phyloP scores from a whole-genome alignment of 345 rosid species.

The Syzygium aromaticum region DNA sequence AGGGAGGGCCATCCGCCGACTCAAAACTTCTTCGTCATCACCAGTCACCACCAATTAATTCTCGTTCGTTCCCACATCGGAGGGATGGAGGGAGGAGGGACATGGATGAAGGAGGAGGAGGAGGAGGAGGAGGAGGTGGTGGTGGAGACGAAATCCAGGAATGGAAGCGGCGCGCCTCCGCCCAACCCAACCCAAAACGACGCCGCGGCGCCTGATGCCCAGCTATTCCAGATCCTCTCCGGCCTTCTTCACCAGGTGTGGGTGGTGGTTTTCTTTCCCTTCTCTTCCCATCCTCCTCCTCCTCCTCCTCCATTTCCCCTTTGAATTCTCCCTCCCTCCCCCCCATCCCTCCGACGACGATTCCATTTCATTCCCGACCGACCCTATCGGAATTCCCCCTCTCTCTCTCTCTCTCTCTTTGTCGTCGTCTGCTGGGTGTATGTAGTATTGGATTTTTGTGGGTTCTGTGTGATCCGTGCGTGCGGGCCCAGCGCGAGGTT shows the following conservation, averaged over 20 bases:
- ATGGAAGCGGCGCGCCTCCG: not conserved
- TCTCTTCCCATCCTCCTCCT: not conserved
- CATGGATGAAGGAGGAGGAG: not conserved
- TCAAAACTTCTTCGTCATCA: too few species aligned
- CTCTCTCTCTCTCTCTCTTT: too few species aligned
- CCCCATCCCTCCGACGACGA: not conserved
- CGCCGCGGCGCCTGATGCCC: constrained; percentile 31
- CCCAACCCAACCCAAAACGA: not conserved
- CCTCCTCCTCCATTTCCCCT: not conserved
- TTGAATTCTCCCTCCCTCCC: not conserved
- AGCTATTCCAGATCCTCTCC: constrained; percentile 66
- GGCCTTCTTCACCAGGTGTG: constrained; percentile 59
- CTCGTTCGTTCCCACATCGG: not conserved
- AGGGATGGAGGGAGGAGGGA: not conserved
- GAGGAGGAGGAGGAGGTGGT: not conserved
- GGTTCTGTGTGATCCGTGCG: not conserved
- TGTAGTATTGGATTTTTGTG: not conserved
- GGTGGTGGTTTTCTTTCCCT: too few species aligned
- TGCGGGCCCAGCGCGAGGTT: too few species aligned
- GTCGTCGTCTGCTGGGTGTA: too few species aligned
- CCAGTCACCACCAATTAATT: not conserved
- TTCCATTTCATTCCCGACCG: not conserved
- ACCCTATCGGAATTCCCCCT: not conserved
- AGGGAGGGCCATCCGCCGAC: too few species aligned
- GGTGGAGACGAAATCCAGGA: not conserved